phyloP scores from a whole-genome alignment of 176 grass and related monocot species.

The Metroxylon sagu region DNA sequence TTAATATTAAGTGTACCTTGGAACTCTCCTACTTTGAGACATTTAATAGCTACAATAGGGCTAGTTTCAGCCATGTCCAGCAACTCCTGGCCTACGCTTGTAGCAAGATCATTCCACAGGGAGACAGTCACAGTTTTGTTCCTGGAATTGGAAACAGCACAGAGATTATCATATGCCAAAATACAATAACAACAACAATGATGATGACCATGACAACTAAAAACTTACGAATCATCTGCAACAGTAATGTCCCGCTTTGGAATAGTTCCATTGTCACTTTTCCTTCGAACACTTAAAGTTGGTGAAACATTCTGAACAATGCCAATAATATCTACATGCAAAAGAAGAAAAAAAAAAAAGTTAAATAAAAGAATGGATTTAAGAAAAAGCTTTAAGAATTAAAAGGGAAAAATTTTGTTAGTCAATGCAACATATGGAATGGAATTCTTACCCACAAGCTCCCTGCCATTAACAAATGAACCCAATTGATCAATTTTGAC shows the following conservation, averaged over 20 bases:
- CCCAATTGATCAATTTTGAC: slow-evolving; percentile 80
- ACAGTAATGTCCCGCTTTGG: slow-evolving; percentile 84
- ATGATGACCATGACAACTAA: not conserved
- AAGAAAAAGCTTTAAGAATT: not conserved
- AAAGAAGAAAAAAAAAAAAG: slow-evolving; percentile 1
- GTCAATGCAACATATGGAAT: not conserved
- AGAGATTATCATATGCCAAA: too few species aligned
- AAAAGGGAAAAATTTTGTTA: not conserved
- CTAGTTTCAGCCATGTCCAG: slow-evolving; percentile 68
- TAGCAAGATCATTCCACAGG: slow-evolving; percentile 96
- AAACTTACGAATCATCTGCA: slow-evolving; percentile 85
- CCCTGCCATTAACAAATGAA: slow-evolving; percentile 73
- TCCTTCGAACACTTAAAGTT: slow-evolving; percentile 73
- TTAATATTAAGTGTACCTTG: slow-evolving; percentile 39
- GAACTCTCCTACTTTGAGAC: slow-evolving; percentile 79
- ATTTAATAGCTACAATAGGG: slow-evolving; percentile 64
- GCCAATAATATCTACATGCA: slow-evolving; percentile 57
- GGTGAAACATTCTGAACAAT: slow-evolving; percentile 77
- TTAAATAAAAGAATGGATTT: not conserved
- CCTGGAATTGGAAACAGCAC: slow-evolving; percentile 14
- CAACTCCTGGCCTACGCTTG: slow-evolving; percentile 68
- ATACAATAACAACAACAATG: too few species aligned
- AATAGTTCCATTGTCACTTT: slow-evolving; percentile 60
- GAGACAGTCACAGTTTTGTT: slow-evolving; percentile 80
- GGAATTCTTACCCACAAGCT: slow-evolving; percentile 64